Conservation (phyloP, 306 rosid species). For the Cotoneaster glaucophyllus region DNA sequence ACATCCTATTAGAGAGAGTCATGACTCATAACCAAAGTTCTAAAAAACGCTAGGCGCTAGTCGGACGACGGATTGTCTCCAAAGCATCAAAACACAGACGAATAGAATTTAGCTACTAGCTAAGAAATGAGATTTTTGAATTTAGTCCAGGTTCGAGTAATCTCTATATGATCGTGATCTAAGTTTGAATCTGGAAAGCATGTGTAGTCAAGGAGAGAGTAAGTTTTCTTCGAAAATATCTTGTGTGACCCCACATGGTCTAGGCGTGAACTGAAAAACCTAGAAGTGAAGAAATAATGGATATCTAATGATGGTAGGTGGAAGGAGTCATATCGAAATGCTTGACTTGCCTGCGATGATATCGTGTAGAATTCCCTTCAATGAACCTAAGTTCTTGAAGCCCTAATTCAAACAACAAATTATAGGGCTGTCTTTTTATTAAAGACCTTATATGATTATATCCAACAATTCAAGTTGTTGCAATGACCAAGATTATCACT, state of each 20-base stretch:
- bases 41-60: too few relatives aligned
- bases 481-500: not conserved
- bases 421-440: not conserved
- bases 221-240: not conserved
- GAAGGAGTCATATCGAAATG: not conserved
- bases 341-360: not conserved
- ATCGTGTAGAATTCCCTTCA: not conserved
- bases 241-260: not conserved
- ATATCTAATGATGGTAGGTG: too few relatives aligned
- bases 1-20: too few relatives aligned
- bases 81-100: not conserved
- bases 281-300: not conserved
- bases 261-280: not conserved
- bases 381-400: not conserved
- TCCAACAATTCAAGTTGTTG: not conserved
- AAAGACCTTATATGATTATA: not conserved
- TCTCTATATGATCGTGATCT: not conserved
- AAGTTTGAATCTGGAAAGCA: not conserved
- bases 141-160: not conserved
- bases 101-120: not conserved
- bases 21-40: too few relatives aligned
- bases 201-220: not conserved
- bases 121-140: not conserved
- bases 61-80: too few relatives aligned
- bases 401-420: not conserved